Evolutionary conservation across 768 basidiomycete genomes (phyloP).

Genomic region (Lenzites betulinus): DNA sequence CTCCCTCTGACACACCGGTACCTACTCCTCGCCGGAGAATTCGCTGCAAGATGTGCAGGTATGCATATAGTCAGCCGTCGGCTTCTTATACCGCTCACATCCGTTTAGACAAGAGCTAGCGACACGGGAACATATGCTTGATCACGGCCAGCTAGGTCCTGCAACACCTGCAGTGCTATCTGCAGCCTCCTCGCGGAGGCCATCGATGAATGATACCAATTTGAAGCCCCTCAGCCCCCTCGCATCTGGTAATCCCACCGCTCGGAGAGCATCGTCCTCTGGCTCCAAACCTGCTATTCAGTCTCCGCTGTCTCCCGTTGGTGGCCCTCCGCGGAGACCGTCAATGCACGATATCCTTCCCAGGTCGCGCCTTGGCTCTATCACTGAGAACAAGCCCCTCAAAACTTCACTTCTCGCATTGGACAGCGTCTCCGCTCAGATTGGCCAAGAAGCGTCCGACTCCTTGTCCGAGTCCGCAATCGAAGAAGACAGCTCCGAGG

Average conservation of each 20-base stretch:
- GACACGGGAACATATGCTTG: constrained; percentile 90
- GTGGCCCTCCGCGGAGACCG: constrained; percentile 12
- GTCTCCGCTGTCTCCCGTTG: constrained; percentile 6
- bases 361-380: constrained; percentile 18
- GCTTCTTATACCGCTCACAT: neutral
- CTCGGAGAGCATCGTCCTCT: constrained; percentile 10
- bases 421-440: constrained; percentile 26
- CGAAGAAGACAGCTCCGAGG: constrained; percentile 43
- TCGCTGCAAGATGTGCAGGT: constrained; percentile 93
- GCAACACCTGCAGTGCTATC: constrained; percentile 55
- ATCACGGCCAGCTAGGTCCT: constrained; percentile 79
- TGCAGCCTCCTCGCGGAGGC: constrained; percentile 46
- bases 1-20: constrained; percentile 61
- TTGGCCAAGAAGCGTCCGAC: constrained; percentile 41
- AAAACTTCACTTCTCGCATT: constrained; percentile 20
- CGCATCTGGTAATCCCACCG: constrained; percentile 2
- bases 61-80: constrained; percentile 15
- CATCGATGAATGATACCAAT: constrained; percentile 32
- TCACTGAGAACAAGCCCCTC: constrained; percentile 17
- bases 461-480: constrained; percentile 54
- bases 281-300: constrained; percentile 2
- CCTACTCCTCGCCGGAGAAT: constrained; percentile 67
- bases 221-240: constrained; percentile 20
- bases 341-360: constrained; percentile 22
- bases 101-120: constrained; percentile 76